phyloP scores from a whole-genome alignment of 164 flowering plant genomes.

The Platanus orientalis region DNA sequence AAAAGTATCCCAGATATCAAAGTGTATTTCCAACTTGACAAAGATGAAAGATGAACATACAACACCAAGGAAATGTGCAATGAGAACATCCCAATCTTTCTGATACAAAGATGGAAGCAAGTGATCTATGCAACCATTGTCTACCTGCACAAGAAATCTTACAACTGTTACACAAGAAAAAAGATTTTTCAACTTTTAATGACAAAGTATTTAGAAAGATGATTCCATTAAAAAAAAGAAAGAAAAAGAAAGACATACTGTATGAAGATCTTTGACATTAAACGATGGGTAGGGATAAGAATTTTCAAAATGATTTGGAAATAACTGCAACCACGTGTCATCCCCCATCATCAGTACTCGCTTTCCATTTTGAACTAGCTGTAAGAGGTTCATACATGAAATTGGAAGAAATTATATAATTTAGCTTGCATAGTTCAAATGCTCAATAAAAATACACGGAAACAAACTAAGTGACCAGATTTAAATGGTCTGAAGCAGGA shows the following conservation, averaged over 20 bases:
- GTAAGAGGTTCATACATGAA: conserved; percentile 17
- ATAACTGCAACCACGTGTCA: conserved; percentile 93
- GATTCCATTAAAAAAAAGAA: background rate
- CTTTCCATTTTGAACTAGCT: conserved; percentile 80
- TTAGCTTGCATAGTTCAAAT: background rate
- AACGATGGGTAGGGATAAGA: conserved; percentile 91
- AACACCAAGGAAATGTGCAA: conserved; percentile 99
- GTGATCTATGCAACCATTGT: conserved; percentile 81
- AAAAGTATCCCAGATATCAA: background rate
- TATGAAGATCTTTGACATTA: conserved; percentile 94
- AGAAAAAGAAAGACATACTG: conserved; percentile 42
- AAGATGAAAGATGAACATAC: conserved; percentile 37
- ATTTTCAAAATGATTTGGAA: conserved; percentile 79
- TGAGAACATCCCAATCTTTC: conserved; percentile 97
- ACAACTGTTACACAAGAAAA: conserved; percentile 1
- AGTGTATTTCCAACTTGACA: background rate
- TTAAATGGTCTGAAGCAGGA: background rate
- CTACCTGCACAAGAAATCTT: conserved; percentile 58
- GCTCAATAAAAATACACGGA: background rate
- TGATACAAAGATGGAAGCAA: conserved; percentile 70
- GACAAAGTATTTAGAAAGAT: background rate
- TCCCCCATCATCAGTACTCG: conserved; percentile 96
- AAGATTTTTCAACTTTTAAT: background rate
- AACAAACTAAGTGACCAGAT: background rate
- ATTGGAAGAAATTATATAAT: background rate